phyloP scores from a whole-genome alignment of 176 grass and related monocot genomes.

The Elymus sibiricus region DNA sequence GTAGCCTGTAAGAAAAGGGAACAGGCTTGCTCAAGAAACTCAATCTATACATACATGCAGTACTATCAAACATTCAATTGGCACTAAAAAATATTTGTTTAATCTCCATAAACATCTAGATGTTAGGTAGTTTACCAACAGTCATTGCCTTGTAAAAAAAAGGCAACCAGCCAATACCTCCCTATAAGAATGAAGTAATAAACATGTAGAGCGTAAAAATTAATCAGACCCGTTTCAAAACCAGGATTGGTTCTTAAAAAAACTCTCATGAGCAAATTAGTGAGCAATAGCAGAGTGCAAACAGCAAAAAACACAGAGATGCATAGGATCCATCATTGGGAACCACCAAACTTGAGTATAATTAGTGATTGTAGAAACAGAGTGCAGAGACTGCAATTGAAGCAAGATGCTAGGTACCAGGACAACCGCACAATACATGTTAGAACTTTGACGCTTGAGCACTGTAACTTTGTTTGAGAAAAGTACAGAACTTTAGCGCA shows the following conservation, averaged over 20 bases:
- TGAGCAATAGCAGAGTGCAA: background rate
- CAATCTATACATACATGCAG: background rate
- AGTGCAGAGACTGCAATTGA: slow-evolving; percentile 37
- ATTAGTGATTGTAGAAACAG: slow-evolving; percentile 91
- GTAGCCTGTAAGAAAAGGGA: background rate
- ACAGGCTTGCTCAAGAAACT: background rate
- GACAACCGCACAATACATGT: background rate
- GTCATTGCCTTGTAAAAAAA: background rate
- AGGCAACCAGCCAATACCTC: background rate
- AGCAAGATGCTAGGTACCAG: background rate
- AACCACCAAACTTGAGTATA: slow-evolving; percentile 98
- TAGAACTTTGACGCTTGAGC: too few relatives aligned
- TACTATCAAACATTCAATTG: background rate
- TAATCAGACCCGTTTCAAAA: background rate
- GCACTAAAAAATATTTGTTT: background rate
- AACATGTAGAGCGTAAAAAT: background rate
- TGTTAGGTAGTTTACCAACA: background rate
- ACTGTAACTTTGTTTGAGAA: too few relatives aligned
- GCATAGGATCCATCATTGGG: slow-evolving; percentile 83
- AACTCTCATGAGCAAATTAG: background rate
- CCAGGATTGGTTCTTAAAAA: background rate
- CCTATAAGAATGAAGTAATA: background rate
- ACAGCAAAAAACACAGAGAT: slow-evolving; percentile 3
- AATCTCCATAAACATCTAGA: background rate
- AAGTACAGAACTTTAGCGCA: too few relatives aligned